These are phyloP conservation scores for Herpotrichia juniperi DNA, from an alignment of 2,329 filamentous ascomycete species.

Conservation along the genomic window DNA sequence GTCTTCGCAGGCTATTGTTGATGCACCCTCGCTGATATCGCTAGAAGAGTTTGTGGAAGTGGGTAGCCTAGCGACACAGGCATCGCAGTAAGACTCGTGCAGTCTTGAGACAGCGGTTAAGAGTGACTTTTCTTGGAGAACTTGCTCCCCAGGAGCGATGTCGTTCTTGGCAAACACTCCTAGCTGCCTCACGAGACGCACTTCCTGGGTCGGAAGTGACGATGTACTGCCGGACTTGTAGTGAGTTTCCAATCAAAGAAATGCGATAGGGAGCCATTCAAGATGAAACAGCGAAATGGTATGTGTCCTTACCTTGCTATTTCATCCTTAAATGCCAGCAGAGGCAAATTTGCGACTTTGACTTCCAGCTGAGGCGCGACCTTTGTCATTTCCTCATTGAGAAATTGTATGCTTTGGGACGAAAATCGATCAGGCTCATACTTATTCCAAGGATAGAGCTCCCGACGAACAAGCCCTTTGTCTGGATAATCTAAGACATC, in stretches of 20 bases:
- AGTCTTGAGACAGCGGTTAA: constrained; percentile 88
- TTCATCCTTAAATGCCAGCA: constrained; percentile 53
- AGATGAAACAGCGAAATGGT: not conserved
- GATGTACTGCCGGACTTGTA: constrained; percentile 9
- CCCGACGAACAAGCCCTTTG: constrained; percentile 69
- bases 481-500: constrained; percentile 68
- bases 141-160: constrained; percentile 74
- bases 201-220: constrained; percentile 56
- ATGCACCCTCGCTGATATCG: constrained; percentile 6
- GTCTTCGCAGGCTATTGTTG: constrained; percentile 54
- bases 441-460: constrained; percentile 68
- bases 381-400: constrained; percentile 72
- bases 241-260: constrained; percentile 3
- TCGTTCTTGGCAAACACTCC: constrained; percentile 89
- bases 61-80: constrained; percentile 78
- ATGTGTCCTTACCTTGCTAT: constrained; percentile 12
- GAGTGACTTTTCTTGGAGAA: constrained; percentile 83
- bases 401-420: constrained; percentile 62
- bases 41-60: constrained; percentile 18
- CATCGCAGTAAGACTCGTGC: constrained; percentile 87
- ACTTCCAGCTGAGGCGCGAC: constrained; percentile 86
- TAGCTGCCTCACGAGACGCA: constrained; percentile 72
- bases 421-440: constrained; percentile 65
- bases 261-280: not conserved
- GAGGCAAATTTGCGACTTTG: constrained; percentile 74